Base-by-base conservation (phyloP, 208 protist species). In the Porcisia hertigi region DNA sequence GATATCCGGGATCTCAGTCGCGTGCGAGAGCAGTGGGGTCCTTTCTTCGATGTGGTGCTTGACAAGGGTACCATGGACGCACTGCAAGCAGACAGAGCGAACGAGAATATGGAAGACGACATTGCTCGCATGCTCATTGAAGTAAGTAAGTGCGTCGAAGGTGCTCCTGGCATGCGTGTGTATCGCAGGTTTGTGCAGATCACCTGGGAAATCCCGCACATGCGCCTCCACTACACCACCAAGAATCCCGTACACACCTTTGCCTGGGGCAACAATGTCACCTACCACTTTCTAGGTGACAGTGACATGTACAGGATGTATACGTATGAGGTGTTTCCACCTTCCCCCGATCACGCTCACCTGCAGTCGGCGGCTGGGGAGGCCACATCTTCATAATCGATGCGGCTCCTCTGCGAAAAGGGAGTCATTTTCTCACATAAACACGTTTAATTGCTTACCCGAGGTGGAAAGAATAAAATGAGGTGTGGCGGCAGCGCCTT, bases 21-120 rank as follows among this genome's bases (percentile, higher is more conserved):
- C 6, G 83, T 95, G 52, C 77, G 80, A 23, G 64, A 53, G 49
- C 54, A 25, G 23, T 80, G 87, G 49, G 89, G 89, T 45, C 88
- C 88, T 8, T 80, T 53, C 55, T 95, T 97, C 77, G 93, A 97
- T 59, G 73, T 89, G 18, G 81, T 97, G 23, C 67, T 97, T 36
- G 93, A 97, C 63, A 97, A 94, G 82, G 91, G 89, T 25, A 95
- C 89, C 70, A 95, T 97, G 93, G 93, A 97, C 72, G 89, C 91
- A 3, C 71, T 97, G 62, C 89, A 97, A 75, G 85, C 89, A 5
- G 88, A 89, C 71, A 90, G 91, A 36, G 59, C 70, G 0, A 86
- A 80, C 47, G 60, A 77, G 0, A 71, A 63, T n/a, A 86, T 86
- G 78, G 80, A 90, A 8, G 85, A 84, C 8, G 85, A 95, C 66